These are phyloP conservation scores for Aurantiochytrium sp. DNA, from an alignment of 108 stramenopile species.

Conservation along the genomic window DNA sequence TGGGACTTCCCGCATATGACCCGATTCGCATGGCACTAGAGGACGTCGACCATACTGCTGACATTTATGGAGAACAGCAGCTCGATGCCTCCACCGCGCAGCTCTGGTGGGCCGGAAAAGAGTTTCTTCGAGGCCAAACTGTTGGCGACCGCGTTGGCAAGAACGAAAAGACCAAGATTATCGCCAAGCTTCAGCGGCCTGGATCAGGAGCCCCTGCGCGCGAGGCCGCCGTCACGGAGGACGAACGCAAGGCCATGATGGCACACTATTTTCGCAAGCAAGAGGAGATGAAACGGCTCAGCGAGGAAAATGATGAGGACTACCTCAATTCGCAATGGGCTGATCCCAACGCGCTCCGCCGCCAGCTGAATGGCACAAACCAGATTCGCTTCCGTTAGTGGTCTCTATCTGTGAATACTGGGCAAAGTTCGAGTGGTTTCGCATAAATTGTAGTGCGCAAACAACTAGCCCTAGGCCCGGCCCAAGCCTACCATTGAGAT, in stretches of 20 bases:
- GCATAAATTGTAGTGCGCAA: no score
- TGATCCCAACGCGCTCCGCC: conserved; percentile 66
- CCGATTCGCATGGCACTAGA: conserved; percentile 55
- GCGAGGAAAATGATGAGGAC: conserved; percentile 70
- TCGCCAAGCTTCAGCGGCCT: conserved; percentile 62
- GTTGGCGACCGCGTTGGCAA: conserved; percentile 61
- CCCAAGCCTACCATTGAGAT: no score
- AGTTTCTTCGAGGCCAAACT: conserved; percentile 42
- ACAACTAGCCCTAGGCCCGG: no score
- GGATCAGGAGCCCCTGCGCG: conserved; percentile 66
- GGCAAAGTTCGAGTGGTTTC: no score
- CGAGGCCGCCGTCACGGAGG: conserved; percentile 73
- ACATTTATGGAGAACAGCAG: conserved; percentile 37
- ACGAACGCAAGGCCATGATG: conserved; percentile 81
- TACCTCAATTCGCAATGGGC: conserved; percentile 73
- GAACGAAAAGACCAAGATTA: conserved; percentile 78
- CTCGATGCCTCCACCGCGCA: conserved; percentile 60
- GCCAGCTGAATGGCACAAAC: not conserved
- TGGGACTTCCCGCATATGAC: conserved; percentile 71
- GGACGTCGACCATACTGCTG: conserved; percentile 26
- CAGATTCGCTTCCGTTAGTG: not conserved
- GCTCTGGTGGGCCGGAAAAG: conserved; percentile 71
- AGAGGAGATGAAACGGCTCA: conserved; percentile 54
- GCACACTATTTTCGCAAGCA: conserved; percentile 79
- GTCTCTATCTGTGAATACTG: no score